Evolutionary conservation across 2,329 filamentous ascomycete genomes (phyloP).

Genomic region (Neonectria punicea): DNA sequence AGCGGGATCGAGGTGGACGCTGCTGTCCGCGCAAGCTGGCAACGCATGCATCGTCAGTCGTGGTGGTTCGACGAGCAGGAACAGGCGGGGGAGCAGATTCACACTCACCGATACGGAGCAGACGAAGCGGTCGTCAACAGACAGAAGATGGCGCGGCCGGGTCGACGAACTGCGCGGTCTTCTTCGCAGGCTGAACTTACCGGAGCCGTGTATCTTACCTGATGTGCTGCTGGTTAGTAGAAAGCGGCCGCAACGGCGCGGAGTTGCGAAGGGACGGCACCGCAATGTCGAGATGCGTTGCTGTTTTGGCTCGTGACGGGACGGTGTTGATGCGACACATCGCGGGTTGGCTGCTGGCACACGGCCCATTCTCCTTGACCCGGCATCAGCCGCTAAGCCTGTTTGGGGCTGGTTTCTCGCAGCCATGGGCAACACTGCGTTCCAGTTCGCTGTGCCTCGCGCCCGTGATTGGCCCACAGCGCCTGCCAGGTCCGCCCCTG

Average conservation of each 20-base stretch:
- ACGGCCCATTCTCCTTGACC: slow-evolving; percentile 43
- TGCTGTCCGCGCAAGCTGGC: slow-evolving; percentile 24
- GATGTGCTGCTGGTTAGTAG: slow-evolving; percentile 37
- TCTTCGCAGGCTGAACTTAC: slow-evolving; percentile 28
- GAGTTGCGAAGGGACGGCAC: slow-evolving; percentile 42
- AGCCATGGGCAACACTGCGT: slow-evolving; percentile 48
- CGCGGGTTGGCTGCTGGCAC: slow-evolving; percentile 17
- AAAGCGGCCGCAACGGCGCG: slow-evolving; percentile 42
- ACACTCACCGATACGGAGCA: slow-evolving; percentile 40
- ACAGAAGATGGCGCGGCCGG: slow-evolving; percentile 8
- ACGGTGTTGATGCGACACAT: slow-evolving; percentile 45
- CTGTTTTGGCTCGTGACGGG: slow-evolving; percentile 43
- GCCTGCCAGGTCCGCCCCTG: slow-evolving; percentile 20
- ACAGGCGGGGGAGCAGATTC: slow-evolving; percentile 32
- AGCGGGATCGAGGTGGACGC: slow-evolving; percentile 5
- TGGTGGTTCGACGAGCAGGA: slow-evolving; percentile 18
- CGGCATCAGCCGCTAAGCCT: slow-evolving; percentile 35
- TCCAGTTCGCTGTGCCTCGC: slow-evolving; percentile 31
- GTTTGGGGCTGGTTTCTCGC: slow-evolving; percentile 38
- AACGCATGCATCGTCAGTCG: slow-evolving; percentile 32
- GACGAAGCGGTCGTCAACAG: slow-evolving; percentile 21
- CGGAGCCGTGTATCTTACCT: slow-evolving; percentile 28
- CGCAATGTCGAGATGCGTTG: slow-evolving; percentile 39
- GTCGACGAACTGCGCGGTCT: not conserved
- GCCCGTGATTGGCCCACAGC: slow-evolving; percentile 31